phyloP scores from a whole-genome alignment of 2,329 filamentous ascomycete genomes.

The Capronia epimyces region DNA sequence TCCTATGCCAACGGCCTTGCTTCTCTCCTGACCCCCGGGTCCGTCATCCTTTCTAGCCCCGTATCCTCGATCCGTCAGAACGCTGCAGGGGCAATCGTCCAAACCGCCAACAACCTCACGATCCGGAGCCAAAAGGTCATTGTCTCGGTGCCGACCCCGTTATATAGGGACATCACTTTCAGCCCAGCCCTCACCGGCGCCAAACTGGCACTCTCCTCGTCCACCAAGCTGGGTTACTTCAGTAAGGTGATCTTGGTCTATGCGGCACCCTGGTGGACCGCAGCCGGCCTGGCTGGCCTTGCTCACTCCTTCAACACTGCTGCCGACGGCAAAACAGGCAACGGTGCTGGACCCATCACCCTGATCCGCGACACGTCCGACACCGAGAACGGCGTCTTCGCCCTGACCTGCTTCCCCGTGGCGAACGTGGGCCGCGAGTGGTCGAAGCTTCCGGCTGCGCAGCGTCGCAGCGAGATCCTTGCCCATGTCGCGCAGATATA shows the following conservation, averaged over 20 bases:
- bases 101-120: constrained; percentile 14
- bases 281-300: constrained; percentile 34
- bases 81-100: constrained; percentile 22
- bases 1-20: constrained; percentile 39
- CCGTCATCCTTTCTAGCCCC: constrained; percentile 31
- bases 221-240: constrained; percentile 44
- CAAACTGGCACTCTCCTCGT: constrained; percentile 37
- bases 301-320: constrained; percentile 42
- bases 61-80: constrained; percentile 34
- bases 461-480: constrained; percentile 5
- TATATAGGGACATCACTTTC: constrained; percentile 46
- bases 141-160: constrained; percentile 45
- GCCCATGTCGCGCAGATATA: constrained; percentile 2
- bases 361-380: constrained; percentile 45
- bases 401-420: constrained; percentile 34
- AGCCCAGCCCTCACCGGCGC: constrained; percentile 41
- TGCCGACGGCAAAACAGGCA: too few relatives aligned
- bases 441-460: constrained; percentile 3
- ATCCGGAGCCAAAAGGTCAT: constrained; percentile 45
- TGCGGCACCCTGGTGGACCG: constrained; percentile 43
- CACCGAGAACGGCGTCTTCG: constrained; percentile 26
- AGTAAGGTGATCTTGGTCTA: constrained; percentile 48
- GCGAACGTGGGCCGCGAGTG: constrained; percentile 17
- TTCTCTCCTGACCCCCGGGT: constrained; percentile 30
- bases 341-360: constrained; percentile 43